Base-by-base conservation (phyloP, 306 rosid species). In the Rosa rugosa region DNA sequence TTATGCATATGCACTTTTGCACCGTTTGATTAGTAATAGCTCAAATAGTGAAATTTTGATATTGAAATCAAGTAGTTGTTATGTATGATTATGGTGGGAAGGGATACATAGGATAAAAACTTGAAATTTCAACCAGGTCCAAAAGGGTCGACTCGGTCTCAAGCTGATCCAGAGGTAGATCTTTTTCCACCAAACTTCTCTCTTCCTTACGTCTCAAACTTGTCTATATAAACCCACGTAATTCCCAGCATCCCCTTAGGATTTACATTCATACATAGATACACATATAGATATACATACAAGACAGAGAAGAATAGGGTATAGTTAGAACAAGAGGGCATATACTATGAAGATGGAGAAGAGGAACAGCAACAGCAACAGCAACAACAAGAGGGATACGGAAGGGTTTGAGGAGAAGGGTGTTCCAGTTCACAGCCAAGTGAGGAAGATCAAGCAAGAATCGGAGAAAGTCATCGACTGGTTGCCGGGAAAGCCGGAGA, bases 391-490 rank as follows among this genome's bases (percentile, higher is more conserved):
- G 54, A 51, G 5, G 69, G 70, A 47, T 57, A 60, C 60, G 70
- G 86, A 71, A 45, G 71, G 69, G 25, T 71, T 76, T 36, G 74
- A 11, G 9, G 75, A 76, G 72, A 67, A 68, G 84, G 87, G 80
- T 46, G 83, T 84, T 9, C 89, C 89, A 0, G 78, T 93, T 81
- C 97, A 93, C 13, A 90, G 89, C 80, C 97, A 93, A 73, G 91
- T 93, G 78, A 75, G 83, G 76, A 93, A 89, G 91, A 93, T 93
- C 80, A 93, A 93, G 85, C 87, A 88, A 73, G 97, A 93, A 83
- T 90, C 94, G 17, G 91, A 88, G 81, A 83, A 88, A 42, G 65
- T 82, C 10, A 38, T 72, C 11, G 97, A 93, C 41, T 81, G 84
- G 96, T 64, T 83, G 45, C 84, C 90, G 8, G 90, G 80, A 3